These are phyloP conservation scores for Ashbya aceris DNA, from an alignment of 1,139 yeast genomes.

Conservation along the genomic window DNA sequence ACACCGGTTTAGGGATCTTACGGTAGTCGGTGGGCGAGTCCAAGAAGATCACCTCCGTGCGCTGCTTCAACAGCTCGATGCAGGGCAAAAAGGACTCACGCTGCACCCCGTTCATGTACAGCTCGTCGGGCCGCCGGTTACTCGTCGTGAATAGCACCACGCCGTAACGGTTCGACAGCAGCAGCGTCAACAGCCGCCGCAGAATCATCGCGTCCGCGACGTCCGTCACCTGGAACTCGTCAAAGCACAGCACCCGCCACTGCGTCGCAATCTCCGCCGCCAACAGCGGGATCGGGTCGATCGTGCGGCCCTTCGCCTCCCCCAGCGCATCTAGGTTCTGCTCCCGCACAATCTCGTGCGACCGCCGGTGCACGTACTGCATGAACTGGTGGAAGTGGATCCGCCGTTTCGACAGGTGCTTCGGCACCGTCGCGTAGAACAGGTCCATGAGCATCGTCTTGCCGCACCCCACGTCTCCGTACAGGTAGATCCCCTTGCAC, in stretches of 20 bases:
- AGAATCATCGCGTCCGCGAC: conserved; percentile 97
- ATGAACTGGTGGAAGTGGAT: conserved; percentile 94
- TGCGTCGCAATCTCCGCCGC: conserved; percentile 75
- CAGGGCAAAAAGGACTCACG: conserved; percentile 87
- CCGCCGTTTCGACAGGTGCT: conserved; percentile 63
- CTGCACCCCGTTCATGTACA: conserved; percentile 89
- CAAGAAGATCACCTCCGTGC: conserved; percentile 67
- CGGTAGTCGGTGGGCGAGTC: conserved; percentile 93
- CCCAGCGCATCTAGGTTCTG: conserved; percentile 22
- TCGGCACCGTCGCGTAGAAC: conserved; percentile 75
- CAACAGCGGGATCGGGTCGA: conserved; percentile 75
- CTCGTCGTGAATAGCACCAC: conserved; percentile 87
- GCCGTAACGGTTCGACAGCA: conserved; percentile 63
- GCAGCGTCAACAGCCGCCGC: conserved; percentile 57
- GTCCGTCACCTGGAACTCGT: conserved; percentile 93
- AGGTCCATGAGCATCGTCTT: conserved; percentile 97
- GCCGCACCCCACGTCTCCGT: conserved; percentile 98
- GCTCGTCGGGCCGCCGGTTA: conserved; percentile 88
- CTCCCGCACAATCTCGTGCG: conserved; percentile 49
- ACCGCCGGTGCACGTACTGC: conserved; percentile 85
- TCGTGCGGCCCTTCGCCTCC: conserved; percentile 42
- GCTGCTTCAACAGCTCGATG: conserved; percentile 64
- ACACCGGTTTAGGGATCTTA: conserved; percentile 72
- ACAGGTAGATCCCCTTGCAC: conserved; percentile 79
- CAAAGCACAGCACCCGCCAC: conserved; percentile 80